These are phyloP conservation scores for Gentiana straminea DNA, from an alignment of 257 asterid species.

Conservation along the genomic window DNA sequence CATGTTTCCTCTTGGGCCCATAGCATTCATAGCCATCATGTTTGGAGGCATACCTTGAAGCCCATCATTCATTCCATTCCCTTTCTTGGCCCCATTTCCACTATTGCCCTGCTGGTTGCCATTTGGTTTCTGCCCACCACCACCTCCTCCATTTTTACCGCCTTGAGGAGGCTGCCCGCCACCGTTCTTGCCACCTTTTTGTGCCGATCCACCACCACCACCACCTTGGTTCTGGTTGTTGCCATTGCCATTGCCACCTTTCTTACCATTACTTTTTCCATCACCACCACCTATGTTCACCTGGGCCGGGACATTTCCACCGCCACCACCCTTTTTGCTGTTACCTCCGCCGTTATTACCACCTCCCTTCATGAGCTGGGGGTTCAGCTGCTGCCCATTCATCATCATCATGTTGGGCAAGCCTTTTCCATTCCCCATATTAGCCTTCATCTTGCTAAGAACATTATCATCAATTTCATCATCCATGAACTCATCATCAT, in stretches of 20 bases:
- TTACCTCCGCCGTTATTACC: slow-evolving; percentile 8
- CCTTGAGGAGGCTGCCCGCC: slow-evolving; percentile 41
- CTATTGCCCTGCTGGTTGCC: slow-evolving; percentile 14
- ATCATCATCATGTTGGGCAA: slow-evolving; percentile 18
- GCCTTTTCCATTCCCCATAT: slow-evolving; percentile 29
- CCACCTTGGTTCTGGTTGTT: slow-evolving; percentile 38
- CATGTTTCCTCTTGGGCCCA: slow-evolving; percentile 42
- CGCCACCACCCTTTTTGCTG: slow-evolving; percentile 20
- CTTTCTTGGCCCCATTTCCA: slow-evolving; percentile 50
- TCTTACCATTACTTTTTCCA: slow-evolving; percentile 30
- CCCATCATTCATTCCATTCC: slow-evolving; percentile 70
- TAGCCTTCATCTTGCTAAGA: slow-evolving; percentile 32
- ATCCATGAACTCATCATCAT: slow-evolving; percentile 39
- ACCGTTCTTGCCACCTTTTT: slow-evolving; percentile 42
- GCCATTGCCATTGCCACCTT: slow-evolving; percentile 27
- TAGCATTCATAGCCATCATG: slow-evolving; percentile 62
- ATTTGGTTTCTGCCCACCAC: slow-evolving; percentile 20
- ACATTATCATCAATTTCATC: slow-evolving; percentile 52
- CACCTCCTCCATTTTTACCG: slow-evolving; percentile 9
- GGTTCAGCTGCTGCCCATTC: slow-evolving; percentile 28
- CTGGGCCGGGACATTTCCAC: slow-evolving; percentile 34
- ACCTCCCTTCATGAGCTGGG: slow-evolving; percentile 29
- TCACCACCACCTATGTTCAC: slow-evolving; percentile 38
- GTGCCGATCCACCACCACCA: slow-evolving; percentile 26
- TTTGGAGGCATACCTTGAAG: slow-evolving; percentile 65